Evolutionary conservation across 225 moss, liverwort and hornwort genomes (phyloP).

Genomic region (Sphagnum tenellum): DNA sequence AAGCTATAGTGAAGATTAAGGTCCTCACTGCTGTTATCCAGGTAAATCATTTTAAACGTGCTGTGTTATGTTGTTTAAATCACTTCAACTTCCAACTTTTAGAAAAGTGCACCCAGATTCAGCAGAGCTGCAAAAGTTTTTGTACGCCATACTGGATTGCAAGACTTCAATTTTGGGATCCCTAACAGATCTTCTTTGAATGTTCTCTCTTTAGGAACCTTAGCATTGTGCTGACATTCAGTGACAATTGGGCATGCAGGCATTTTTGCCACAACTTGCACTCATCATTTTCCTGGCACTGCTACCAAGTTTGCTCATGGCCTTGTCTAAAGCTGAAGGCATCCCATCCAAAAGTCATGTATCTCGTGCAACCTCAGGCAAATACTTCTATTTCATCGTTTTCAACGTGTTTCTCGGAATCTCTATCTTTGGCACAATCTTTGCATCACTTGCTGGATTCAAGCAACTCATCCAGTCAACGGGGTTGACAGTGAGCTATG

Average conservation of each 20-base stretch:
- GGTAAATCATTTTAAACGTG: constrained; percentile 4
- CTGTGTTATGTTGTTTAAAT: not conserved
- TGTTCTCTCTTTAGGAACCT: too few relatives aligned
- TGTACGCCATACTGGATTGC: too few relatives aligned
- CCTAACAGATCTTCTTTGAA: too few relatives aligned
- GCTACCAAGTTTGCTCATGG: constrained; percentile 52
- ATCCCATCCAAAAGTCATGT: constrained; percentile 66
- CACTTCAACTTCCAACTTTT: not conserved
- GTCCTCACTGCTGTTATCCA: constrained; percentile 57
- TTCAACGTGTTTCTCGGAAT: constrained; percentile 87
- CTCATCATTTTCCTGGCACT: constrained; percentile 58
- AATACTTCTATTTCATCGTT: constrained; percentile 77
- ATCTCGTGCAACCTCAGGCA: constrained; percentile 75
- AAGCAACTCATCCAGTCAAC: constrained; percentile 30
- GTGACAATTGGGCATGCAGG: constrained; percentile 15
- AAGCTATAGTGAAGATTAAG: constrained; percentile 33
- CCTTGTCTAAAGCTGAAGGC: constrained; percentile 60
- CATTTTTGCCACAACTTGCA: constrained; percentile 74
- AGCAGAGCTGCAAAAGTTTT: too few relatives aligned
- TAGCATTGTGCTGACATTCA: too few relatives aligned
- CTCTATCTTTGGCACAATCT: constrained; percentile 76
- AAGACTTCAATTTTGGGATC: too few relatives aligned
- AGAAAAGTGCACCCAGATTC: not conserved
- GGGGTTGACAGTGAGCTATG: constrained; percentile 37
- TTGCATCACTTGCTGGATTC: constrained; percentile 52